Percentiles rank a stretch among this genome's conserved stretches.
phyloP scores from a whole-genome alignment of 345 rosid genomes.

The Gossypium stocksii region DNA sequence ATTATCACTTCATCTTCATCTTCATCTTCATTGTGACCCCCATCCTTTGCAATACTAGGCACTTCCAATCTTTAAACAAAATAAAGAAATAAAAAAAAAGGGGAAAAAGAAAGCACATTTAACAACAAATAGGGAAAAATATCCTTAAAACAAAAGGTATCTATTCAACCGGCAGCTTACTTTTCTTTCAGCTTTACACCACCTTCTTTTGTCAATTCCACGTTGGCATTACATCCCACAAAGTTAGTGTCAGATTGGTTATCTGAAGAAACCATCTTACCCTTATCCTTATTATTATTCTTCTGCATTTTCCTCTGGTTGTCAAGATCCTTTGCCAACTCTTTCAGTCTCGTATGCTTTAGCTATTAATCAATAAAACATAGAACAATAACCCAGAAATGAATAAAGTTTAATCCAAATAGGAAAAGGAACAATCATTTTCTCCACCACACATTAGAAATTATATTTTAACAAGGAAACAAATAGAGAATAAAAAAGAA shows the following conservation, averaged over 20 bases:
- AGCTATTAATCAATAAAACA: conserved; percentile 40
- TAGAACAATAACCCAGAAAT: background rate
- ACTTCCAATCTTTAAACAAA: conserved; percentile 54
- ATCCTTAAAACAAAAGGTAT: background rate
- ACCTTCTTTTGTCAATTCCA: conserved; percentile 22
- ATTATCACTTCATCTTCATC: conserved; percentile 11
- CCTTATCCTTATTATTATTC: conserved; percentile 42
- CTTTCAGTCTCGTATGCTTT: conserved; percentile 69
- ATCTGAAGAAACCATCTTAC: conserved; percentile 36
- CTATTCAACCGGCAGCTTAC: conserved; percentile 38
- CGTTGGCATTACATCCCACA: conserved; percentile 17
- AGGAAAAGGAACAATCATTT: background rate
- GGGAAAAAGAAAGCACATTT: conserved; percentile 4
- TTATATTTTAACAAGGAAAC: background rate
- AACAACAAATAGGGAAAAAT: background rate
- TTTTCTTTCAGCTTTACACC: conserved; percentile 63
- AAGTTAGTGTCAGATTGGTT: conserved; percentile 20
- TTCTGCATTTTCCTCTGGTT: conserved; percentile 47
- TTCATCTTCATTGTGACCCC: background rate
- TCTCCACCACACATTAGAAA: background rate
- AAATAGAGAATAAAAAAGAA: background rate
- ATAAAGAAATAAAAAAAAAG: conserved; percentile 16
- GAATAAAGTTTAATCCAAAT: background rate
- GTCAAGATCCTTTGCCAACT: conserved; percentile 66
- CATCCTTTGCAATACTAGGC: conserved; percentile 23